Evolutionary conservation across 352 stramenopile species (phyloP).

Genomic region (Lagenidium giganteum): DNA sequence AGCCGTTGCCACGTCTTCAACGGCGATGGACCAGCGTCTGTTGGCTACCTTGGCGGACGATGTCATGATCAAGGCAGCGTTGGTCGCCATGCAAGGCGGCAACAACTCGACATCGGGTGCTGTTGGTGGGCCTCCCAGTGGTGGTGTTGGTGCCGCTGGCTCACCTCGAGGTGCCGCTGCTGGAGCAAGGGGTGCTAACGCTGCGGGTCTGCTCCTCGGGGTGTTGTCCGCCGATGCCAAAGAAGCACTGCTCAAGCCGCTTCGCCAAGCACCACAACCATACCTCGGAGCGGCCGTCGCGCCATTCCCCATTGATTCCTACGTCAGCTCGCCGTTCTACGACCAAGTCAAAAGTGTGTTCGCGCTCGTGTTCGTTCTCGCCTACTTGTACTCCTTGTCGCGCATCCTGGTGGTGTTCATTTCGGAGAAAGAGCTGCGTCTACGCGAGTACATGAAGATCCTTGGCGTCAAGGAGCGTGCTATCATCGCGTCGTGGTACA

Average conservation of each 20-base stretch:
- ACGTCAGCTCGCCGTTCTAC: slow-evolving; percentile 70
- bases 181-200: too few relatives aligned
- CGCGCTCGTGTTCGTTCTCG: slow-evolving; percentile 87
- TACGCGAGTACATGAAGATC: slow-evolving; percentile 93
- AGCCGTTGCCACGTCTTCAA: slow-evolving; percentile 22
- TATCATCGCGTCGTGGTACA: slow-evolving; percentile 65
- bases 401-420: slow-evolving; percentile 86
- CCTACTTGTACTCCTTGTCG: slow-evolving; percentile 89
- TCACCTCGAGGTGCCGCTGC: background rate
- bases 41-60: slow-evolving; percentile 37
- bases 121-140: background rate
- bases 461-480: slow-evolving; percentile 83
- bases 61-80: slow-evolving; percentile 26
- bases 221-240: slow-evolving; percentile 21
- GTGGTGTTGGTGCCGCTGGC: background rate
- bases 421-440: slow-evolving; percentile 87
- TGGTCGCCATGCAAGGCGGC: slow-evolving; percentile 12
- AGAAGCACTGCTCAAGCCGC: slow-evolving; percentile 34
- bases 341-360: slow-evolving; percentile 66
- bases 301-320: slow-evolving; percentile 52
- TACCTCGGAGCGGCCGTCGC: slow-evolving; percentile 35
- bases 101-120: slow-evolving; percentile 3
- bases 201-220: too few relatives aligned
- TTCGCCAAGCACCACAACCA: slow-evolving; percentile 56
- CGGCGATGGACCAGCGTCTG: slow-evolving; percentile 25